Percentiles rank a stretch among this genome's conserved stretches.
Evolutionary conservation across 768 basidiomycete species (phyloP).

Genomic region (Mycena olivaceomarginata): DNA sequence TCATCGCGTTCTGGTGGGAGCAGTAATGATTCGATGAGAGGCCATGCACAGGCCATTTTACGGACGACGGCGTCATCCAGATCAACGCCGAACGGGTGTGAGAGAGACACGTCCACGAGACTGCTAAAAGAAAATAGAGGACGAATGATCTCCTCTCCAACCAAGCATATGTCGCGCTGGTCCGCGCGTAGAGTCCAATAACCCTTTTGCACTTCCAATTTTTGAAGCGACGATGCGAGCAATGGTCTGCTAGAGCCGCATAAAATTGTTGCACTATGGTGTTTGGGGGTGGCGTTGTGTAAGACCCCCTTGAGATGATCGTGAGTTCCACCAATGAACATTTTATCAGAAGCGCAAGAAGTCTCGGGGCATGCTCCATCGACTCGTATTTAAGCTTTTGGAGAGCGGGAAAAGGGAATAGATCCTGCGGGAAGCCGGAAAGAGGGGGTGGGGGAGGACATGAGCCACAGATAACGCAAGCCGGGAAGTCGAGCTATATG

Average conservation of each 20-base stretch:
- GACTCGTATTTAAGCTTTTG: neutral
- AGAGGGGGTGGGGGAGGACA: neutral
- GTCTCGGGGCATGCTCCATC: neutral
- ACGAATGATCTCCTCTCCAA: neutral
- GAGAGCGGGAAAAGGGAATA: conserved; percentile 15
- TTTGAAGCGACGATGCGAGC: neutral
- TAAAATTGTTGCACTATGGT: neutral
- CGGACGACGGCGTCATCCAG: neutral
- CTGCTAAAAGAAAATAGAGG: conserved; percentile 11
- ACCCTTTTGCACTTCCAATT: neutral
- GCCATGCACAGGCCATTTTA: conserved; percentile 19
- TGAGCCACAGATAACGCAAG: conserved; percentile 22
- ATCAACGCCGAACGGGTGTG: neutral
- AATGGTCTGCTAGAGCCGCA: conserved; percentile 6
- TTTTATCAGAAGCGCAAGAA: neutral
- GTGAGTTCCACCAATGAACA: neutral
- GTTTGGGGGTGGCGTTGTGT: neutral
- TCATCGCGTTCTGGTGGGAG: neutral
- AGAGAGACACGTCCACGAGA: neutral
- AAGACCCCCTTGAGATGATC: neutral
- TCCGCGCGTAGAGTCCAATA: neutral
- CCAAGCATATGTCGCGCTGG: neutral
- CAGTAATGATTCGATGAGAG: neutral
- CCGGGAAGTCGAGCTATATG: conserved; percentile 17
- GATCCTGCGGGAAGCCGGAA: neutral